phyloP scores from a whole-genome alignment of 306 rosid species.

The Rosa multiflora region DNA sequence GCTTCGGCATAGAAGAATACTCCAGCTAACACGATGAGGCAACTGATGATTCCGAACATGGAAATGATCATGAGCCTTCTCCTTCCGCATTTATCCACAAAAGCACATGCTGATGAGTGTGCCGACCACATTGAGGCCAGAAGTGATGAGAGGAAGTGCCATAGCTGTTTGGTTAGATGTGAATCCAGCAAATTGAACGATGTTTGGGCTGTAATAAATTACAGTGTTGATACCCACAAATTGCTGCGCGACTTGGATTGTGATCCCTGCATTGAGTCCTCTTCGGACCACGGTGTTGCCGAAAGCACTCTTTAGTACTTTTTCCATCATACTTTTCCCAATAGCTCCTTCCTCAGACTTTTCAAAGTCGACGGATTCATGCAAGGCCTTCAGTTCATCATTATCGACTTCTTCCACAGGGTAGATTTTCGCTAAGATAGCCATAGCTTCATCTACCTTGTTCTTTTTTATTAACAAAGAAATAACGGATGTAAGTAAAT shows the following conservation, averaged over 20 bases:
- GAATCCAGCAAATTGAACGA: slow-evolving; percentile 53
- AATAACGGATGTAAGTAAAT: too few species aligned
- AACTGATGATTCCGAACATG: slow-evolving; percentile 41
- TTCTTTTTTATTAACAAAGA: too few species aligned
- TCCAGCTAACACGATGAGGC: slow-evolving; percentile 42
- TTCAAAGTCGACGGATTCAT: too few species aligned
- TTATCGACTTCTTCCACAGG: too few species aligned
- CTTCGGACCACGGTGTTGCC: slow-evolving; percentile 2
- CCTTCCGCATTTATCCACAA: slow-evolving; percentile 57
- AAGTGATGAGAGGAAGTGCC: slow-evolving; percentile 44
- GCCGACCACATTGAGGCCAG: slow-evolving; percentile 57
- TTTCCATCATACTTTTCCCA: too few species aligned
- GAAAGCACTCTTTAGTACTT: too few species aligned
- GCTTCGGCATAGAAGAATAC: slow-evolving; percentile 38
- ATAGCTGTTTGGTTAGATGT: slow-evolving; percentile 62
- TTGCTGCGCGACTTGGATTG: slow-evolving; percentile 37
- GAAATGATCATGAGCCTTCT: slow-evolving; percentile 52
- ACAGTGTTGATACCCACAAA: slow-evolving; percentile 64
- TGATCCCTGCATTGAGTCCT: slow-evolving; percentile 41
- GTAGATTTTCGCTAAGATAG: too few species aligned
- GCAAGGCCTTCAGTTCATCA: too few species aligned
- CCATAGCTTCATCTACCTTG: too few species aligned
- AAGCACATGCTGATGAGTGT: slow-evolving; percentile 60
- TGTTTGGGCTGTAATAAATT: slow-evolving; percentile 68
- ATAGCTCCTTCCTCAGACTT: too few species aligned